phyloP scores from a whole-genome alignment of 108 stramenopile species.

The Parietichytrium sp. region DNA sequence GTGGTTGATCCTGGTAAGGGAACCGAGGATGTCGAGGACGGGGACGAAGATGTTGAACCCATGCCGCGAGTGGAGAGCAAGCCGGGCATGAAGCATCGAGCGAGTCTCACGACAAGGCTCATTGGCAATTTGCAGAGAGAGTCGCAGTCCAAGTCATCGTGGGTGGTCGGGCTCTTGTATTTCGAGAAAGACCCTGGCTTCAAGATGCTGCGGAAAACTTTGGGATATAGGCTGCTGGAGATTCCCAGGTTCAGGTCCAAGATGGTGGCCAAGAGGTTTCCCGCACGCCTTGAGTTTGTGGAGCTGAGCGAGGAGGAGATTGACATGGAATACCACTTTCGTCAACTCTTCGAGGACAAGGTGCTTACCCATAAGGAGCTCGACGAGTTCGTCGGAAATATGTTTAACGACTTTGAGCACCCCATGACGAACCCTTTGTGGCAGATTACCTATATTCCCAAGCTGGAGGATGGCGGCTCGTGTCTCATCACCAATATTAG shows the following conservation, averaged over 20 bases:
- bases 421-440: background rate
- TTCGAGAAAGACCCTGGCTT: constrained; percentile 23
- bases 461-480: background rate
- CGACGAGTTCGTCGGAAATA: background rate
- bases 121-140: constrained; percentile 24
- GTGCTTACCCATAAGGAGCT: background rate
- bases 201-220: background rate
- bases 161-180: background rate
- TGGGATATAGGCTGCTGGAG: background rate
- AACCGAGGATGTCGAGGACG: too few relatives aligned
- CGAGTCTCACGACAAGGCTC: background rate
- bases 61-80: too few relatives aligned
- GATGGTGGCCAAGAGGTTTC: background rate
- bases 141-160: background rate
- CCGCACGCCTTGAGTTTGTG: background rate
- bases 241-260: background rate
- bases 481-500: constrained; percentile 39
- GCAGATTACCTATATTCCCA: background rate
- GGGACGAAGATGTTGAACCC: too few relatives aligned
- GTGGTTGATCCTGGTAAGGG: too few relatives aligned
- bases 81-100: background rate
- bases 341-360: too few relatives aligned
- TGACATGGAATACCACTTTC: constrained; percentile 13
- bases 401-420: background rate
- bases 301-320: background rate